Base-by-base conservation (phyloP, 371 early-diverging fungal species). In the Mucor velutinosus region DNA sequence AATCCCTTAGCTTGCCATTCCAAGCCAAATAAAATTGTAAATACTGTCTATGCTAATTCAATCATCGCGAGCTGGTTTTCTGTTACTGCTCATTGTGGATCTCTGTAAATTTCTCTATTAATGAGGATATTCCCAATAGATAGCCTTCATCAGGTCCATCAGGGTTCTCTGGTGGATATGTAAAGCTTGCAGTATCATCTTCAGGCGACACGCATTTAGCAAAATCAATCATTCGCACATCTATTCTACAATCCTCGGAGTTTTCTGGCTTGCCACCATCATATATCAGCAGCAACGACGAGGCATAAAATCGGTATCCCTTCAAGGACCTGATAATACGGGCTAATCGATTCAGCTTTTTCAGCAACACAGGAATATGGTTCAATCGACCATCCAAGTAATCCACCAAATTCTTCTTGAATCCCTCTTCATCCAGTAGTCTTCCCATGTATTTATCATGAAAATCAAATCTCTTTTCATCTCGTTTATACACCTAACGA, bases 361-460 rank as follows among this genome's bases (percentile, higher is more conserved):
- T 72, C 43, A 95, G 71, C 53, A 97, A 74, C 11, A 75, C 69
- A 2, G 97, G 95, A 59, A 98, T 91, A 72, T 89, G 88, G 30
- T 87, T 86, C 19, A 87, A 73, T 25, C 89, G 81, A 66, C 94
- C 90, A 74, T 94, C 88, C 14, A 98, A 77, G 66, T 92, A 98
- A 56, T 87, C 84, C 4, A 81, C 71, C 8, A 98, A 78, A 0
- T 92, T 80, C 23, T 90, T 82, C 56, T 88, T 87, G 64, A 98
- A 94, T 11, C 90, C 86, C 19, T 85, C 82, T 25, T 85, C 80
- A 57, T 87, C 87, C 58, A 98, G 81, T 43, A 88, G 86, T 7
- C 98, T 89, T n/a, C 98, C 98, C 62, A 88, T 90, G 75, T 98
- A 98, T 76, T 98, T 98, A 85, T 96, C 93, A 61, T 93, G 88